Evolutionary conservation across 2,329 filamentous ascomycete species (phyloP), one percentile per base, ranked within the genome.

Genomic region (Fusarium abutilonis): DNA sequence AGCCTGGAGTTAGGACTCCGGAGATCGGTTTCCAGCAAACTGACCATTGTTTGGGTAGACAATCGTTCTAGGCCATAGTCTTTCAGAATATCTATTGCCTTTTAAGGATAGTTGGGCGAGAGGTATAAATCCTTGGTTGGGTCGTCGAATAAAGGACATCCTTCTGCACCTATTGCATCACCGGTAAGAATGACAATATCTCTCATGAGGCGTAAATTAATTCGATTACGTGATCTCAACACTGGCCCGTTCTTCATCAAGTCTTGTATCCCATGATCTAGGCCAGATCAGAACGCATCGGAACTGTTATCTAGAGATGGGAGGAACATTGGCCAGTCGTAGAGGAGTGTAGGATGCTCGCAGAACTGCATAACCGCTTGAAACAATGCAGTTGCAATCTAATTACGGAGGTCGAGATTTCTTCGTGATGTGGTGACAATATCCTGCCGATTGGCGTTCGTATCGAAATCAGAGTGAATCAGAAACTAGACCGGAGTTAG

Each of bases 401-500:
- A 42, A 1, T 9, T 21, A 1, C 51, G 59, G 3, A 68, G 42
- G 0, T 42, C n/a, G 0, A 56, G 9, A 6, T 66, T 68, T 6
- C 63, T 50, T 13, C 28, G 23, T 1, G 59, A 56, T 1, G 59
- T 62, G 3, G 52, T 55, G 3, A 60, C 44, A 9, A 68, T 62
- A 14, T 55, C 47, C 15, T 66, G 41, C 4, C 62, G 59, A 3
- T 51, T 60, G 15, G 52, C 53, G 15, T 58, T 57, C 1, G 60
- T 56, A 8, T 62, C 60, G 2, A 68, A 68, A 15, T 68, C 64
- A 0, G 59, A 60, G 1, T 68, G 54, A 13, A 68, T 66, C 4
- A 62, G 48, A 11, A 67, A 68, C 66, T n/a, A n/a, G n/a, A n/a
- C n/a, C n/a, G n/a, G n/a, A n/a, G n/a, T n/a, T 68, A 45, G 2